These are phyloP conservation scores for Linnemannia elongata DNA, from an alignment of 192 early-diverging fungal genomes.

Conservation along the genomic window DNA sequence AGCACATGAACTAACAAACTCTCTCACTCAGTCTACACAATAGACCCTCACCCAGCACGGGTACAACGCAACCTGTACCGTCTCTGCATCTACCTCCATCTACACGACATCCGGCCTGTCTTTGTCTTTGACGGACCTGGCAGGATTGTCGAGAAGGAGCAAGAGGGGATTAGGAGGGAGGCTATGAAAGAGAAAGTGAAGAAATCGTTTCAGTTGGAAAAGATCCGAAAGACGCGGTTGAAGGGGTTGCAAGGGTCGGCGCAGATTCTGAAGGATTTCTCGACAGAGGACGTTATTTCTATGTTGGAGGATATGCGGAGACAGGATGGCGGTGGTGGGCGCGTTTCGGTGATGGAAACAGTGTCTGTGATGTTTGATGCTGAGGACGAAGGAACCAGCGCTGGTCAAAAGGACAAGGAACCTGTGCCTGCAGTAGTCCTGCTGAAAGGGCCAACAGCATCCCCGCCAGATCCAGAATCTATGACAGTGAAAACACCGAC, in stretches of 20 bases:
- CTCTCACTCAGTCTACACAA: conserved; percentile 45
- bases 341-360: neutral
- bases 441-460: no score
- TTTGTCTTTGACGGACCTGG: conserved; percentile 77
- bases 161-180: conserved; percentile 57
- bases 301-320: conserved; percentile 18
- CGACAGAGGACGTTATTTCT: neutral
- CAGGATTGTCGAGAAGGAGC: conserved; percentile 66
- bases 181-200: conserved; percentile 42
- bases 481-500: neutral
- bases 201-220: conserved; percentile 55
- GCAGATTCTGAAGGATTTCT: conserved; percentile 4
- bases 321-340: neutral
- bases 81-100: conserved; percentile 62
- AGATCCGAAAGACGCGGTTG: conserved; percentile 49
- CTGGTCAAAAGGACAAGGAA: neutral
- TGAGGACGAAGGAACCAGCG: neutral
- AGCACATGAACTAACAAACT: neutral
- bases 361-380: neutral
- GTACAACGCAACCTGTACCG: conserved; percentile 73
- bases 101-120: conserved; percentile 70
- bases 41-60: conserved; percentile 56
- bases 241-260: conserved; percentile 24
- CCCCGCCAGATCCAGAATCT: neutral
- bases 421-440: neutral